Evolutionary conservation across 345 rosid species (phyloP).

Genomic region (Pistacia vera): DNA sequence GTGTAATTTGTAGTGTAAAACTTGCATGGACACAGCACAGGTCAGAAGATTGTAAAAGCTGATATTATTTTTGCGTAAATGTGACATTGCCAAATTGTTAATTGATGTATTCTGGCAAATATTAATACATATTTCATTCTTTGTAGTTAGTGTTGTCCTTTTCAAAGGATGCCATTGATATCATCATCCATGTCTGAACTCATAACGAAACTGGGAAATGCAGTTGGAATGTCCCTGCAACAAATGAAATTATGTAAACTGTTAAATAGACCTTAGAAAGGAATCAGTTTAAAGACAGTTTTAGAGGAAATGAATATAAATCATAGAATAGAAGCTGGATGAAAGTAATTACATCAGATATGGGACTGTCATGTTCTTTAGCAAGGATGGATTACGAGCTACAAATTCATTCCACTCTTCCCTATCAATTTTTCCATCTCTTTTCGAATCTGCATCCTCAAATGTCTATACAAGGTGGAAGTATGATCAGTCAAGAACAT

Average conservation of each 20-base stretch:
- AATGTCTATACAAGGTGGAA: conserved; percentile 34
- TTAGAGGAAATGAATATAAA: neutral
- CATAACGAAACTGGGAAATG: conserved; percentile 40
- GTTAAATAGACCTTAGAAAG: neutral
- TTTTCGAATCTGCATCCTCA: conserved; percentile 40
- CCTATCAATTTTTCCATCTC: conserved; percentile 47
- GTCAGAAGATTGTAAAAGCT: conserved; percentile 11
- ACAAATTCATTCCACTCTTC: conserved; percentile 44
- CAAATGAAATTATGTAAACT: neutral
- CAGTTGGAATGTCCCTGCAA: conserved; percentile 39
- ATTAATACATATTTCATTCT: neutral
- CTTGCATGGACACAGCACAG: neutral
- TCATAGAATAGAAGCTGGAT: neutral
- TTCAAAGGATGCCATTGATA: neutral
- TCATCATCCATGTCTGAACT: conserved; percentile 32
- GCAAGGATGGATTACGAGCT: conserved; percentile 34
- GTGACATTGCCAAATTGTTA: conserved; percentile 5
- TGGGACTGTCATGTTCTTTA: conserved; percentile 52
- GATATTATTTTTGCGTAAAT: neutral
- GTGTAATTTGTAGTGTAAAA: neutral
- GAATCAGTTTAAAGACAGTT: neutral
- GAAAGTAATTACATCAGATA: conserved; percentile 36
- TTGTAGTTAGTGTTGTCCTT: neutral
- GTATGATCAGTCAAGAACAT: neutral
- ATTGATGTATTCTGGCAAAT: neutral